phyloP scores from a whole-genome alignment of 2,329 filamentous ascomycete genomes.

The Neonectria neomacrospora region DNA sequence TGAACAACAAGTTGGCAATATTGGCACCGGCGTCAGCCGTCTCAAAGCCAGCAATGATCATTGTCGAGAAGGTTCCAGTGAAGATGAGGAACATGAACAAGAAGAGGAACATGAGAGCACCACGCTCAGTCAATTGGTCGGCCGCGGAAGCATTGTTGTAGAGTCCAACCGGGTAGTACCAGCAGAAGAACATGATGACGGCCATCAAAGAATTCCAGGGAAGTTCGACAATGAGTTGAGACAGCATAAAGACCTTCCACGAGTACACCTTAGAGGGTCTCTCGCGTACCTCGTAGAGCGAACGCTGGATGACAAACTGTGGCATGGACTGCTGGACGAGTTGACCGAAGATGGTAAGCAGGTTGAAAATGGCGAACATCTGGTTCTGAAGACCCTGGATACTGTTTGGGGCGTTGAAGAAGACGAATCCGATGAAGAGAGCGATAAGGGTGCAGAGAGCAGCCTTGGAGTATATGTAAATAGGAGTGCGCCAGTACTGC shows the following conservation, averaged over 20 bases:
- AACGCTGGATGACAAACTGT: constrained; percentile 83
- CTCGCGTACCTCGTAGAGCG: constrained; percentile 86
- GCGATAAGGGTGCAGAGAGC: constrained; percentile 72
- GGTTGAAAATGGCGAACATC: constrained; percentile 87
- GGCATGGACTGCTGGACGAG: constrained; percentile 86
- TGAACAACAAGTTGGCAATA: constrained; percentile 73
- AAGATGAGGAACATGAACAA: constrained; percentile 81
- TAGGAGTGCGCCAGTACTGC: constrained; percentile 91
- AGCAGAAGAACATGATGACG: constrained; percentile 80
- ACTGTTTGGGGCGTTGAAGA: constrained; percentile 76
- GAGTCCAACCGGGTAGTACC: constrained; percentile 88
- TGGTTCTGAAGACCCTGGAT: constrained; percentile 86
- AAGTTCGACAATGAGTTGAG: constrained; percentile 85
- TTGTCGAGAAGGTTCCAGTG: constrained; percentile 81
- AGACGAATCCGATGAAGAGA: constrained; percentile 85
- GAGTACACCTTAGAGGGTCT: constrained; percentile 85
- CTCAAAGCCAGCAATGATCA: constrained; percentile 76
- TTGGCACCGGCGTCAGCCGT: constrained; percentile 74
- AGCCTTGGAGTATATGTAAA: constrained; percentile 88
- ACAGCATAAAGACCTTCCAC: constrained; percentile 87
- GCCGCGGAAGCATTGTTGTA: constrained; percentile 74
- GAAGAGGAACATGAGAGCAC: constrained; percentile 82
- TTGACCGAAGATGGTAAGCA: constrained; percentile 83
- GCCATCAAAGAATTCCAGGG: constrained; percentile 85
- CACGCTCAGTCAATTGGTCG: constrained; percentile 72